Percentiles rank a stretch among this genome's conserved stretches.
Evolutionary conservation across 164 flowering plant species (phyloP).

Genomic region (Vitis labrusca): DNA sequence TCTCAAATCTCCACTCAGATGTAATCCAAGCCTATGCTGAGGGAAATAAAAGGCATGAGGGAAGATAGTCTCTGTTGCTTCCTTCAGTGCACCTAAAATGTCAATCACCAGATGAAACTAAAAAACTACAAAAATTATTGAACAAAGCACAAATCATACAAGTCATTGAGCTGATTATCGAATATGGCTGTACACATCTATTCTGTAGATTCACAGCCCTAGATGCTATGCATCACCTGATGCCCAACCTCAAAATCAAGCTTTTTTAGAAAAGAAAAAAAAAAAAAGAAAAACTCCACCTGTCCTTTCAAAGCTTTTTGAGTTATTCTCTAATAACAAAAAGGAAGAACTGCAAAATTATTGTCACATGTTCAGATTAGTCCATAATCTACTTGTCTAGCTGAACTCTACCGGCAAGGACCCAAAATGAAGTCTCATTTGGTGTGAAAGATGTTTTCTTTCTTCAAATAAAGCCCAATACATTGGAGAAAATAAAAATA

Average conservation of each 20-base stretch:
- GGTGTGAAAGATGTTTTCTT: not conserved
- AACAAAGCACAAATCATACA: not conserved
- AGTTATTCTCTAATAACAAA: too few relatives aligned
- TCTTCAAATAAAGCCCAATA: not conserved
- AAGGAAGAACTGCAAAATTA: too few relatives aligned
- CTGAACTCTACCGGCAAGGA: too few relatives aligned
- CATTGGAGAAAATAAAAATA: too few relatives aligned
- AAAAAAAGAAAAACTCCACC: too few relatives aligned
- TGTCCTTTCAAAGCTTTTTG: too few relatives aligned
- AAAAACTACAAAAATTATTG: not conserved
- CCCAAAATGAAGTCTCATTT: not conserved
- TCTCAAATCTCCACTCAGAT: not conserved
- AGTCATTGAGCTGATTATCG: not conserved
- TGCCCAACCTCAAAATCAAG: not conserved
- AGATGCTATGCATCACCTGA: not conserved
- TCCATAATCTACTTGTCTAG: too few relatives aligned
- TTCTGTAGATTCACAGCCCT: not conserved
- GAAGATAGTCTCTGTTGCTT: too few relatives aligned
- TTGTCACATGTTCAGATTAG: too few relatives aligned
- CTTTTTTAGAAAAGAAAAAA: too few relatives aligned
- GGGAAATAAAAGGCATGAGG: too few relatives aligned
- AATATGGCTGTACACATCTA: not conserved
- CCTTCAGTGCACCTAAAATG: not conserved
- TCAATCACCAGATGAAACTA: not conserved
- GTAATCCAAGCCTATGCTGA: too few relatives aligned